These are phyloP conservation scores for Bonia amplexicaulis DNA, from an alignment of 176 grass and related monocot genomes.

Conservation along the genomic window DNA sequence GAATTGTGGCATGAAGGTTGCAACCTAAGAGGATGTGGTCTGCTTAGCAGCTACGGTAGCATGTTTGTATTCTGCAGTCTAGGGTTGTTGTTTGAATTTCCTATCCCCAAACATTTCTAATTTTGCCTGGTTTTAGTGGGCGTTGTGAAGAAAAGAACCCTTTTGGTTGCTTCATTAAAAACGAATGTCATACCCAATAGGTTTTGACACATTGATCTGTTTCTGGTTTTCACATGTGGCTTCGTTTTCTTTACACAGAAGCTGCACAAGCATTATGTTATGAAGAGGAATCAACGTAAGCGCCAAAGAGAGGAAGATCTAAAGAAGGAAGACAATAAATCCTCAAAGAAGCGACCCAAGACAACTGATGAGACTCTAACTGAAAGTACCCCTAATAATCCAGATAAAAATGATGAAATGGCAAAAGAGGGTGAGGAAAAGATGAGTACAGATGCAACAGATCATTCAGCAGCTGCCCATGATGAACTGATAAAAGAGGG, in stretches of 20 bases:
- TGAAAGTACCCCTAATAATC: slow-evolving; percentile 35
- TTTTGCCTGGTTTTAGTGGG: neutral
- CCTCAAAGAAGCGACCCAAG: slow-evolving; percentile 51
- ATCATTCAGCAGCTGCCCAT: slow-evolving; percentile 25
- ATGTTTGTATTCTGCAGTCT: neutral
- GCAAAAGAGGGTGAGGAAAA: slow-evolving; percentile 36
- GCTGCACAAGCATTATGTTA: slow-evolving; percentile 48
- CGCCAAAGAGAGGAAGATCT: slow-evolving; percentile 84
- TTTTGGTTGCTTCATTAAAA: neutral
- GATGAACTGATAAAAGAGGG: slow-evolving; percentile 33
- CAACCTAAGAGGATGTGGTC: neutral
- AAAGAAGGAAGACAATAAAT: slow-evolving; percentile 64
- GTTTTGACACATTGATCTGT: neutral
- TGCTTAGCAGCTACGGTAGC: neutral
- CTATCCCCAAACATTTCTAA: neutral
- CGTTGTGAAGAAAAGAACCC: neutral
- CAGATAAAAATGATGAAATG: slow-evolving; percentile 26
- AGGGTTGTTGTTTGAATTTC: neutral
- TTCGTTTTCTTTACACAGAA: slow-evolving; percentile 45
- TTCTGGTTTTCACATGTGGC: neutral
- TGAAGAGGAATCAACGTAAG: slow-evolving; percentile 72
- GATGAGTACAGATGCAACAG: slow-evolving; percentile 15
- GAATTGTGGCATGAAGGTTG: neutral
- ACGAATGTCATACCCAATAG: neutral
- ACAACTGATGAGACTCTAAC: slow-evolving; percentile 34